phyloP scores from a whole-genome alignment of 2,329 filamentous ascomycete genomes.

The Botrytis aclada region DNA sequence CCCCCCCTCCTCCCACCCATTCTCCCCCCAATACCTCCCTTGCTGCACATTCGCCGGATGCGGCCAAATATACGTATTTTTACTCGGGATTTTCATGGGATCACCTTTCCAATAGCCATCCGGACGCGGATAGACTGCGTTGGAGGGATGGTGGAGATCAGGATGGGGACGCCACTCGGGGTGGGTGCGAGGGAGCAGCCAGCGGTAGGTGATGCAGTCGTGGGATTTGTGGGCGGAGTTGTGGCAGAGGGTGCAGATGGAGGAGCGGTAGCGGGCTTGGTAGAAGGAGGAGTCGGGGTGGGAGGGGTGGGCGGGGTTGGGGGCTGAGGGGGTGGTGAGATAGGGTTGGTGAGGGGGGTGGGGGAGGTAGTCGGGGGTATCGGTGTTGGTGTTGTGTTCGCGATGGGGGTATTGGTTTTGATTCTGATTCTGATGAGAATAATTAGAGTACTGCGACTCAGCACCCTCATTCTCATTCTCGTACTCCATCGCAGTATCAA shows the following conservation, averaged over 20 bases:
- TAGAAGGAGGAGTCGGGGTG: conserved; percentile 2
- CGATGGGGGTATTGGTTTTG: neutral
- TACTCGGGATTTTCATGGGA: rapidly evolving
- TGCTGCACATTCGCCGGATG: neutral
- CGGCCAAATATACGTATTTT: neutral
- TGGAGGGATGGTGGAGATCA: neutral
- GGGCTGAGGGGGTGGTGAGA: neutral
- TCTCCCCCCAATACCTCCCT: neutral
- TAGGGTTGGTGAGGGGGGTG: neutral
- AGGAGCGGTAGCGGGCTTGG: neutral
- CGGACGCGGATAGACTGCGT: neutral
- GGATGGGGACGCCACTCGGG: neutral
- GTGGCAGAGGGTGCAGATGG: neutral
- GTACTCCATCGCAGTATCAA: neutral
- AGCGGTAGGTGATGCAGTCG: neutral
- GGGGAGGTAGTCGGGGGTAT: neutral
- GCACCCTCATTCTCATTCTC: neutral
- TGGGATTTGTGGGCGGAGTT: neutral
- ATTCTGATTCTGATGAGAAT: neutral
- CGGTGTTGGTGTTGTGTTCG: neutral
- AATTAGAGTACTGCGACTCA: neutral
- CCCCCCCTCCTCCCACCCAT: neutral
- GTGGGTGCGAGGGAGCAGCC: neutral
- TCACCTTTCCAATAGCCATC: neutral
- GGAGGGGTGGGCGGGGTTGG: neutral